A percentile compares a stretch with the other conserved stretches of the same genome.
Evolutionary conservation across 2,329 filamentous ascomycete species (phyloP).

Genomic region (Hypomyces perniciosus): DNA sequence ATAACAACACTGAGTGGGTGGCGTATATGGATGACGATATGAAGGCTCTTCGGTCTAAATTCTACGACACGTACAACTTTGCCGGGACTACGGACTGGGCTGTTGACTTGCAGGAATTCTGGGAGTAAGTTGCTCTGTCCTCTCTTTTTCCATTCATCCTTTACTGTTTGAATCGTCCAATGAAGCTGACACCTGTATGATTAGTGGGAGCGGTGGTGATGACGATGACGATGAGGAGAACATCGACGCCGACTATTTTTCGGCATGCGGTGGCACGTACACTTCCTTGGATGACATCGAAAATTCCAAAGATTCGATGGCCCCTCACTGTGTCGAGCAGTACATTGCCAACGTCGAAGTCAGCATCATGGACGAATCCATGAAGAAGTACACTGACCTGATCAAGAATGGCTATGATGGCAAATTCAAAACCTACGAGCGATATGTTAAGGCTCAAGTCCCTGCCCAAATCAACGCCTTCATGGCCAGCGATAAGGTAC

Average conservation of each 20-base stretch:
- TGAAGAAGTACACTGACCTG: conserved; percentile 12
- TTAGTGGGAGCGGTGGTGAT: not conserved
- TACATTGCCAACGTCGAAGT: conserved; percentile 12
- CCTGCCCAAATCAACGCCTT: conserved; percentile 11
- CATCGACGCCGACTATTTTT: not conserved
- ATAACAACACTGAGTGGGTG: conserved; percentile 19
- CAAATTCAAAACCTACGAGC: conserved; percentile 12
- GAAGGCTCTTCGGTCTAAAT: conserved; percentile 12
- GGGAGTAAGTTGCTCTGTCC: conserved; percentile 8
- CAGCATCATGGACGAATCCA: conserved; percentile 6
- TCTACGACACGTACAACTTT: conserved; percentile 17
- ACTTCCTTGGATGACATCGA: conserved; percentile 19
- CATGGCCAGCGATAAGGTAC: conserved; percentile 8
- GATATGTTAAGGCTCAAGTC: conserved; percentile 10
- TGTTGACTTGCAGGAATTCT: conserved; percentile 14
- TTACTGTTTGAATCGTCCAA: not conserved
- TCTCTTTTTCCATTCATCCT: not conserved
- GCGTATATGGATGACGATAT: conserved; percentile 19
- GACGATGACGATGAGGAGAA: not conserved
- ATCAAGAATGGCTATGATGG: conserved; percentile 13
- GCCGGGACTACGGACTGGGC: conserved; percentile 22
- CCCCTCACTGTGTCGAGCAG: conserved; percentile 12
- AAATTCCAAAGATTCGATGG: conserved; percentile 7
- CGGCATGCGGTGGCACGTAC: conserved; percentile 12
- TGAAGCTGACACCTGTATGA: conserved; percentile 21